Conservation (phyloP, 225 moss, liverwort and hornwort genomes). For the Thuidium tamariscinum region DNA sequence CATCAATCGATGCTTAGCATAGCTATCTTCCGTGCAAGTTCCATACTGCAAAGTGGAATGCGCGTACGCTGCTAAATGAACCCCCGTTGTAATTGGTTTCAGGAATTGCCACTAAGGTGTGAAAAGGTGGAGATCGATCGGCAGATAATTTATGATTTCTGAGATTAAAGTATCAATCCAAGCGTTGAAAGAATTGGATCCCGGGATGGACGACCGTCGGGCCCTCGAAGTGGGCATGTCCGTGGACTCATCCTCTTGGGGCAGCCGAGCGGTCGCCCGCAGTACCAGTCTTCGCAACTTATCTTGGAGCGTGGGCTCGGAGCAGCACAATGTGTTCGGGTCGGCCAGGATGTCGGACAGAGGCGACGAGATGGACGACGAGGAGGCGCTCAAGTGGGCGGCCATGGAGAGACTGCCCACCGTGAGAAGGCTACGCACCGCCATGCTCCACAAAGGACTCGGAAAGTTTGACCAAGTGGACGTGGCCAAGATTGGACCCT, state of each 20-base stretch:
- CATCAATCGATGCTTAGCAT: no score
- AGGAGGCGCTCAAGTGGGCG: constrained; percentile 44
- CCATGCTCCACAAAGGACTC: constrained; percentile 4
- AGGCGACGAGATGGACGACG: constrained; percentile 29
- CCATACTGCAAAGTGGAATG: no score
- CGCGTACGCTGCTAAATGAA: neutral
- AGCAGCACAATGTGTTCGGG: constrained; percentile 18
- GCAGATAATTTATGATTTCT: neutral
- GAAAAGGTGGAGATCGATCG: neutral
- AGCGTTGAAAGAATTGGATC: neutral
- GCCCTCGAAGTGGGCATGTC: neutral
- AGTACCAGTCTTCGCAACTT: constrained; percentile 5
- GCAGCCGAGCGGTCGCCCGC: neutral
- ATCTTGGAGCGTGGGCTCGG: constrained; percentile 6
- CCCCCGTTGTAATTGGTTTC: neutral
- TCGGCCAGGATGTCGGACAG: constrained; percentile 14
- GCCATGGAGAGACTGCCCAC: constrained; percentile 40
- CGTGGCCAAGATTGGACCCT: constrained; percentile 13
- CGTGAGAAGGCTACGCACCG: constrained; percentile 20
- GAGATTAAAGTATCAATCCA: neutral
- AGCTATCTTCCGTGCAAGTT: neutral
- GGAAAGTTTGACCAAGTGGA: constrained; percentile 24
- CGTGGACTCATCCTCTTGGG: neutral
- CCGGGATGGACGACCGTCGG: neutral
- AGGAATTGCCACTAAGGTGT: neutral